These are phyloP conservation scores for Mycena floridula DNA, from an alignment of 768 basidiomycete species.

Conservation along the genomic window DNA sequence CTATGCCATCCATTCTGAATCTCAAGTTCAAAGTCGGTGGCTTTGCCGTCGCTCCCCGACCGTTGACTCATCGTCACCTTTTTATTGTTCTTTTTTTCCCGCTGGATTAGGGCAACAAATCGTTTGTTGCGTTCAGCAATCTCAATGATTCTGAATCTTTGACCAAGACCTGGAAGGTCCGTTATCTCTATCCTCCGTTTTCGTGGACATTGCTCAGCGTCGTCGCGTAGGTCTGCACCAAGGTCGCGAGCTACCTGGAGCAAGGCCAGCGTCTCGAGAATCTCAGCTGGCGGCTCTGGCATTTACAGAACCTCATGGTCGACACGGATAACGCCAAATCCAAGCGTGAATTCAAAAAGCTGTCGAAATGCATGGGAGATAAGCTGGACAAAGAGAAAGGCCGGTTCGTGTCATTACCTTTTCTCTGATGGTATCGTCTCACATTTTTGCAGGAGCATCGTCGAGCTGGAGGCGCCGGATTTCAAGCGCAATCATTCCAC, in stretches of 20 bases:
- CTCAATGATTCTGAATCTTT: too few relatives aligned
- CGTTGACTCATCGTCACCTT: conserved; percentile 44
- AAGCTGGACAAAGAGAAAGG: conserved; percentile 92
- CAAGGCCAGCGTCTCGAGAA: too few relatives aligned
- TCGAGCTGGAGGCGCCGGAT: conserved; percentile 79
- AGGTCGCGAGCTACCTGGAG: too few relatives aligned
- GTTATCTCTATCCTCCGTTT: conserved; percentile 11
- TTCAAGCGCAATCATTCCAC: conserved; percentile 73
- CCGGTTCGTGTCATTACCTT: conserved; percentile 50
- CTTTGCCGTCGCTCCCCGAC: conserved; percentile 88
- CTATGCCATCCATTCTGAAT: conserved; percentile 82
- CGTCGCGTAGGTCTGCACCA: too few relatives aligned
- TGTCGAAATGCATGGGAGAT: conserved; percentile 85
- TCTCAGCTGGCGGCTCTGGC: too few relatives aligned
- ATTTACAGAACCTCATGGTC: conserved; percentile 89
- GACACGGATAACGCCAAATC: conserved; percentile 85
- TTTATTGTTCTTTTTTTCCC: too few relatives aligned
- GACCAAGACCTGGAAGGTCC: conserved; percentile 93
- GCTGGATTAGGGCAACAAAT: conserved; percentile 91
- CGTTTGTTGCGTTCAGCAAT: too few relatives aligned
- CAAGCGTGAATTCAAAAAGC: conserved; percentile 86
- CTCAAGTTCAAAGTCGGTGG: too few relatives aligned
- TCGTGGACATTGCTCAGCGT: conserved; percentile 89
- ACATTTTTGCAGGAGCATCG: conserved; percentile 68
- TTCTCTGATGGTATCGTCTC: conserved; percentile 7